Conservation (phyloP, 768 basidiomycete species). For the Naganishia randhawae region DNA sequence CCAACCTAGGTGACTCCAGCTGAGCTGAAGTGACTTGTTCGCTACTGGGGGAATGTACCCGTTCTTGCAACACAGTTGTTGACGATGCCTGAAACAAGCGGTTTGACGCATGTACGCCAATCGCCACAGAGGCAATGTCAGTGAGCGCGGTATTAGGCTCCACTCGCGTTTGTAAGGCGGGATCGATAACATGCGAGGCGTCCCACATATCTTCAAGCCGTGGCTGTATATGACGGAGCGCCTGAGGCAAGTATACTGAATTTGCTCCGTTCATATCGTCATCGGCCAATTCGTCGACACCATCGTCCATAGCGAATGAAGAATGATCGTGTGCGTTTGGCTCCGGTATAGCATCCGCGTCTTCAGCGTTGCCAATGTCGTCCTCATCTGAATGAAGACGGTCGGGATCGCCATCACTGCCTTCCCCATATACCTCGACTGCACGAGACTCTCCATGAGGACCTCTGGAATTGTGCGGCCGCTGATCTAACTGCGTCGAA, state of each 20-base stretch:
- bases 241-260: background rate
- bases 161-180: background rate
- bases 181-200: background rate
- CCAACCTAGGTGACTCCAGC: background rate
- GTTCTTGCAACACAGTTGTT: background rate
- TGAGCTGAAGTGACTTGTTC: background rate
- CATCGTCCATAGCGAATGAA: background rate
- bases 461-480: background rate
- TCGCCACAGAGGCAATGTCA: background rate
- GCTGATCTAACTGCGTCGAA: background rate
- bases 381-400: no score
- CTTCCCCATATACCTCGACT: background rate
- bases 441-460: background rate
- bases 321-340: background rate
- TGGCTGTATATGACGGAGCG: background rate
- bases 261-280: background rate
- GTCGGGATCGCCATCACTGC: background rate
- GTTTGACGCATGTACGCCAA: background rate
- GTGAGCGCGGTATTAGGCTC: background rate
- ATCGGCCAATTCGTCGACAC: constrained; percentile 13
- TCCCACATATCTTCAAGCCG: background rate
- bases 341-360: background rate
- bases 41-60: background rate
- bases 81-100: background rate
- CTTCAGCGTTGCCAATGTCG: background rate